Evolutionary conservation across 2,329 filamentous ascomycete species (phyloP).

Genomic region (Geosmithia putterillii): DNA sequence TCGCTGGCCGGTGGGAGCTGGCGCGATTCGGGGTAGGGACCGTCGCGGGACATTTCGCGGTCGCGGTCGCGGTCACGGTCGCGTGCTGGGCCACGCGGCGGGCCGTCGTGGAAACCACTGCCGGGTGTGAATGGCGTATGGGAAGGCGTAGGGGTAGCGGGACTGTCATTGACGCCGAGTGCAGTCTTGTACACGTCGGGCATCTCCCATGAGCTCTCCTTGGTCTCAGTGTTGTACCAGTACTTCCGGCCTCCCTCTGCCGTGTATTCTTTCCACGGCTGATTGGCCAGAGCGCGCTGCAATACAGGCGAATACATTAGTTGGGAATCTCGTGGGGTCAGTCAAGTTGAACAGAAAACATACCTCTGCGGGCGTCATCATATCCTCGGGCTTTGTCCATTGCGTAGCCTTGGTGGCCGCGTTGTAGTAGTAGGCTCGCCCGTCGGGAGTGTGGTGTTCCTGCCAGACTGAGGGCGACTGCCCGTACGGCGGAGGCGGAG

Average conservation of each 20-base stretch:
- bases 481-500: conserved; percentile 23
- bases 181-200: conserved; percentile 71
- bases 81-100: conserved; percentile 15
- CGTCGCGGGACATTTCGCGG: conserved; percentile 19
- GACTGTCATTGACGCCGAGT: conserved; percentile 43
- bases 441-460: conserved; percentile 70
- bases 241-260: conserved; percentile 81
- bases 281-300: conserved; percentile 66
- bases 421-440: conserved; percentile 87
- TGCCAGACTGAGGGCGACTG: conserved; percentile 55
- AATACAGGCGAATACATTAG: not conserved
- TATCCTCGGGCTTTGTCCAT: conserved; percentile 87
- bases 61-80: conserved; percentile 7
- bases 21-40: conserved; percentile 39
- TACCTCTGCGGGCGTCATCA: conserved; percentile 78
- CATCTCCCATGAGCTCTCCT: conserved; percentile 91
- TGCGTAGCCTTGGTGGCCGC: conserved; percentile 72
- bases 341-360: conserved; percentile 6
- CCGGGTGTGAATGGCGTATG: conserved; percentile 25
- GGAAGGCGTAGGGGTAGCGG: conserved; percentile 21
- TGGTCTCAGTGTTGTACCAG: conserved; percentile 88
- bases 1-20: conserved; percentile 47
- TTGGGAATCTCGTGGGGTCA: not conserved
- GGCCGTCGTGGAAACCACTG: conserved; percentile 21
- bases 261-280: conserved; percentile 89